Evolutionary conservation across 768 basidiomycete species (phyloP), one percentile per base, ranked within the genome.

Genomic region (Basidioascus undulatus): DNA sequence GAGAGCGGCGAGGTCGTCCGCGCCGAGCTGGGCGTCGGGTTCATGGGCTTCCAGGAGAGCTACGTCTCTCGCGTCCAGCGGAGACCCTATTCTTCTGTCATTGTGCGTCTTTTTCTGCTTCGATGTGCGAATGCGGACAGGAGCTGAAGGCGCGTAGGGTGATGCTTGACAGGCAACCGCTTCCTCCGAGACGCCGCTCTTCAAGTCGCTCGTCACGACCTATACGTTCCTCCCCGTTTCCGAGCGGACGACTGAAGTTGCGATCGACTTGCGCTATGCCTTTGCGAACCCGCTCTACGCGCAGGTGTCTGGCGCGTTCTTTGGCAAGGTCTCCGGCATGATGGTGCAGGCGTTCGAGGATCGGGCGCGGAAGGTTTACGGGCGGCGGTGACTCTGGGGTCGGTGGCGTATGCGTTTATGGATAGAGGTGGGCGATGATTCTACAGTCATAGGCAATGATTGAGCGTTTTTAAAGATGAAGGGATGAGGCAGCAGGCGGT

Each of bases 271-370:
- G 27, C 66, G 67, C 1, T 98, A 78, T 57, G 70, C 77, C 20
- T 96, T 96, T 55, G 68, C 77, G 35, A 86, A 73, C 52, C 86
- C 84, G 0, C 49, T 87, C 24, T 75, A 94, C 54, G 76, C 81
- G 3, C 67, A 72, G 5, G 66, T 87, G n/a, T 79, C 81, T 4
- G 66, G 74, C 18, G 62, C 72, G 3, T 84, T 94, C 55, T 81
- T 94, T 54, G 77, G 77, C 8, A 72, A 78, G 53, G 74, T 92
- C 5, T 79, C 80, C 3, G 70, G 70, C 49, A 66, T 76, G 59
- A 94, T 92, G 83, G 74, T 94, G 19, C 62, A 74, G 40, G 86
- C 87, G 1, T 98, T 98, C 50, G 86, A 94, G 60, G 66, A 75
- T 47, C 68, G 86, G 21, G 89, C 83, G 56, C 34, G 64, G 41